These are phyloP conservation scores for Pleurotus cornucopiae DNA, from an alignment of 768 basidiomycete species.

Conservation along the genomic window DNA sequence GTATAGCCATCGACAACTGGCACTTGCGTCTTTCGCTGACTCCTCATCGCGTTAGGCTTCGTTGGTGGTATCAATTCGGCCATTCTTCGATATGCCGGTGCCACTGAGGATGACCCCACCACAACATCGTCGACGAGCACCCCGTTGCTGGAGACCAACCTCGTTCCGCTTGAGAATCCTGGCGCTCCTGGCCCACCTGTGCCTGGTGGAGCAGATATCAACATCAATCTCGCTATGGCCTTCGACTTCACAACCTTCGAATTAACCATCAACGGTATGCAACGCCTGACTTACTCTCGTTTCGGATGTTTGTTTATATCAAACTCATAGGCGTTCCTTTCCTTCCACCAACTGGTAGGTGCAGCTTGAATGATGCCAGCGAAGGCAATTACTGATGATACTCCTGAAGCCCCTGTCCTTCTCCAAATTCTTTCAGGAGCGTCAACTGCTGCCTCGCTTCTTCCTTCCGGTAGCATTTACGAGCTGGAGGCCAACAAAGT, in stretches of 20 bases:
- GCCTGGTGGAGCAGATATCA: slow-evolving; percentile 20
- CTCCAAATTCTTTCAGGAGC: slow-evolving; percentile 58
- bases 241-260: slow-evolving; percentile 12
- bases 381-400: too few species aligned
- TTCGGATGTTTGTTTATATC: too few species aligned
- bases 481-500: slow-evolving; percentile 39
- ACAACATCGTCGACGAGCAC: slow-evolving; percentile 16
- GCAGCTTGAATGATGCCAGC: too few species aligned
- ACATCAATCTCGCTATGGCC: slow-evolving; percentile 15
- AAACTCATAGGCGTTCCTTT: too few species aligned
- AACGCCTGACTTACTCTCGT: slow-evolving; percentile 15
- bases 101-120: slow-evolving; percentile 30
- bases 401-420: slow-evolving; percentile 47
- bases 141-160: slow-evolving; percentile 25
- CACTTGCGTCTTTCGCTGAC: too few species aligned
- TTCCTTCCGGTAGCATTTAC: slow-evolving; percentile 46
- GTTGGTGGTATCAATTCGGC: slow-evolving; percentile 47
- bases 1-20: too few species aligned
- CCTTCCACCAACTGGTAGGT: too few species aligned
- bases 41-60: slow-evolving; percentile 14
- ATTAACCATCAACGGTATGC: slow-evolving; percentile 26
- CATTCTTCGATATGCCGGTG: slow-evolving; percentile 46
- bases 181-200: slow-evolving; percentile 19
- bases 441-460: slow-evolving; percentile 37
- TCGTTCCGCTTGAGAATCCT: slow-evolving; percentile 25